These are phyloP conservation scores for Cystobasidium pallidum DNA, from an alignment of 1,284 basidiomycete species.

Conservation along the genomic window DNA sequence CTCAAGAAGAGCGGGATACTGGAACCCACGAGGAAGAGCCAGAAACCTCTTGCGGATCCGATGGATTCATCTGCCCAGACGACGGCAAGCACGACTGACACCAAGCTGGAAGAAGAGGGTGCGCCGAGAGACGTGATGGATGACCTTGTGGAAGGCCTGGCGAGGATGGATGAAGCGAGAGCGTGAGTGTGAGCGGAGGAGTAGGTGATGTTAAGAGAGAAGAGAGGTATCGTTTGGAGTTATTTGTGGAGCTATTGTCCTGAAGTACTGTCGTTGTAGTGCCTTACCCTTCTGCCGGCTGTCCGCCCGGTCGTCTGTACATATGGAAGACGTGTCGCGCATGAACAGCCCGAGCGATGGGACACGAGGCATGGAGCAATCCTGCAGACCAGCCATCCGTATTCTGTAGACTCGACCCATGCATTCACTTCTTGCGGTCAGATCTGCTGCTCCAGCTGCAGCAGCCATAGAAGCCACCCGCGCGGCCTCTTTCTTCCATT, in stretches of 20 bases:
- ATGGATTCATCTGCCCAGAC: conserved; percentile 45
- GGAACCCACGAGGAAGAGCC: conserved; percentile 28
- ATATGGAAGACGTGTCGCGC: conserved; percentile 2
- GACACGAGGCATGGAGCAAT: background rate
- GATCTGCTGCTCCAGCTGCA: no score
- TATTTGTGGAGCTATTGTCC: no score
- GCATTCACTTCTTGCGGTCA: no score
- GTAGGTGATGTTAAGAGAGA: no score
- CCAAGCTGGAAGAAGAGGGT: conserved; percentile 44
- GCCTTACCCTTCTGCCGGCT: no score
- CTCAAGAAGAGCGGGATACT: conserved; percentile 36
- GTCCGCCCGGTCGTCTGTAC: background rate
- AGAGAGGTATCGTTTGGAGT: no score
- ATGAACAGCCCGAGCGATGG: background rate
- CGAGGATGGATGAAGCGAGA: conserved; percentile 34
- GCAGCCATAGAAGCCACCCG: no score
- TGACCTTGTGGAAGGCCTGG: conserved; percentile 49
- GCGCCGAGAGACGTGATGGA: conserved; percentile 50
- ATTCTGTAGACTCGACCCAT: no score
- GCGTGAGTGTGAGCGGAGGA: no score
- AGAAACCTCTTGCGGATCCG: no score
- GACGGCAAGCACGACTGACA: conserved; percentile 50
- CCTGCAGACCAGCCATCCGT: no score
- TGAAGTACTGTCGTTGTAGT: background rate
- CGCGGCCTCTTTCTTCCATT: conserved; percentile 3